phyloP scores from a whole-genome alignment of 805 yeast genomes.

The Lachancea nothofagi region DNA sequence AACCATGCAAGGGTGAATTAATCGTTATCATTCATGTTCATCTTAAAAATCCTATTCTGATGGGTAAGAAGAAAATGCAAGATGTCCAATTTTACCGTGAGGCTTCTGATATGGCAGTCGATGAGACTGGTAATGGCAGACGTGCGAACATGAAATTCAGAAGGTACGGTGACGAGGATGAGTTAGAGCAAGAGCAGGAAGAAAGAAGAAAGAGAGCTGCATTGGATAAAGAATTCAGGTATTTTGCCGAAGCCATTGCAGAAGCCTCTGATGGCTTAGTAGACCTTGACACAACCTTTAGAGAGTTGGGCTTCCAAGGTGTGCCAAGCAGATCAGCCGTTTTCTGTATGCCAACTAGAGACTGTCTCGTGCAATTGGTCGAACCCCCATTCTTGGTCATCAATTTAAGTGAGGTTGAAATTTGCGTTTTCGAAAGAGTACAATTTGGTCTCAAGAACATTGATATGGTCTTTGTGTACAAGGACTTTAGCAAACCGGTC shows the following conservation, averaged over 20 bases:
- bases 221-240: constrained; percentile 85
- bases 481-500: constrained; percentile 82
- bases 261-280: constrained; percentile 79
- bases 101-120: constrained; percentile 92
- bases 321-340: constrained; percentile 95
- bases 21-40: constrained; percentile 90
- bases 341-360: constrained; percentile 93
- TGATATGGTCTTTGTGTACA: constrained; percentile 93
- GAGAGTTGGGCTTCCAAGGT: constrained; percentile 96
- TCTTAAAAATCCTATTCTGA: constrained; percentile 85
- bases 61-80: constrained; percentile 91
- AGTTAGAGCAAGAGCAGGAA: constrained; percentile 96
- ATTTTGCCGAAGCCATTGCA: constrained; percentile 84
- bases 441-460: constrained; percentile 95
- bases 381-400: constrained; percentile 95
- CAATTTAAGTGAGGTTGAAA: constrained; percentile 84
- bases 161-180: constrained; percentile 97
- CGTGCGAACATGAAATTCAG: constrained; percentile 63
- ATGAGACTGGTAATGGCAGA: constrained; percentile 93
- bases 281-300: constrained; percentile 89
- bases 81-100: constrained; percentile 96
- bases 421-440: constrained; percentile 94
- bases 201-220: constrained; percentile 89
- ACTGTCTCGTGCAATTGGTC: constrained; percentile 86
- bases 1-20: constrained; percentile 92